Conservation (phyloP, 768 basidiomycete genomes). For the Dentipellis fragilis region DNA sequence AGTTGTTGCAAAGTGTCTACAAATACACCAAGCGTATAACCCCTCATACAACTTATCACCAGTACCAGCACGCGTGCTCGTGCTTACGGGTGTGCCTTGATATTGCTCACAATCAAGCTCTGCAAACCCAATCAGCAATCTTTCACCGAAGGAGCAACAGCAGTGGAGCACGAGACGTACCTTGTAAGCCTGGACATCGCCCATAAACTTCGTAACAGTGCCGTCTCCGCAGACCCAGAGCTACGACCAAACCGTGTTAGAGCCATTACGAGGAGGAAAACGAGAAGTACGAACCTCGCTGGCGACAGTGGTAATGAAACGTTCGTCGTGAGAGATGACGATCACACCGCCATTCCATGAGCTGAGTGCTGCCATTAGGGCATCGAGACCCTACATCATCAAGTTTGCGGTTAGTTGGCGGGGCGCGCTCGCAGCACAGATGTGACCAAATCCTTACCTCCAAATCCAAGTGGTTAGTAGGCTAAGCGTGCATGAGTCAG, state of each 20-base stretch:
- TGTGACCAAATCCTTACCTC: conserved; percentile 41
- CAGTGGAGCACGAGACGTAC: conserved; percentile 24
- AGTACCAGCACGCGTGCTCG: no score
- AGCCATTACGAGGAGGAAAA: background rate
- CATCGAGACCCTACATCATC: conserved; percentile 97
- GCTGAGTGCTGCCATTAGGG: conserved; percentile 74
- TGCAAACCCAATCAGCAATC: conserved; percentile 19
- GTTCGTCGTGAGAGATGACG: conserved; percentile 90
- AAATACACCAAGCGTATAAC: no score
- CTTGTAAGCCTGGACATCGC: conserved; percentile 91
- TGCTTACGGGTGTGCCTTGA: conserved; percentile 44
- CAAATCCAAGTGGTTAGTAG: conserved; percentile 94
- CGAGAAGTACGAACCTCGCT: conserved; percentile 47
- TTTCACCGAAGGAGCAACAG: background rate
- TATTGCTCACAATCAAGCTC: conserved; percentile 69
- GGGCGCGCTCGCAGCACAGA: no score
- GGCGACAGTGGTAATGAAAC: conserved; percentile 87
- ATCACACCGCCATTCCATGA: conserved; percentile 89
- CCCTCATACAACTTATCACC: no score
- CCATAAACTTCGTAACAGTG: conserved; percentile 73
- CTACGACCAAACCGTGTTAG: conserved; percentile 26
- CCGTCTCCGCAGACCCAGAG: conserved; percentile 90
- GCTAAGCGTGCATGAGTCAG: conserved; percentile 29
- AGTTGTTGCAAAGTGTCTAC: no score
- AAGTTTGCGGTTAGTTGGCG: conserved; percentile 3